Conservation (phyloP, 2,329 filamentous ascomycete species). For the Alternaria novae-zelandiae region DNA sequence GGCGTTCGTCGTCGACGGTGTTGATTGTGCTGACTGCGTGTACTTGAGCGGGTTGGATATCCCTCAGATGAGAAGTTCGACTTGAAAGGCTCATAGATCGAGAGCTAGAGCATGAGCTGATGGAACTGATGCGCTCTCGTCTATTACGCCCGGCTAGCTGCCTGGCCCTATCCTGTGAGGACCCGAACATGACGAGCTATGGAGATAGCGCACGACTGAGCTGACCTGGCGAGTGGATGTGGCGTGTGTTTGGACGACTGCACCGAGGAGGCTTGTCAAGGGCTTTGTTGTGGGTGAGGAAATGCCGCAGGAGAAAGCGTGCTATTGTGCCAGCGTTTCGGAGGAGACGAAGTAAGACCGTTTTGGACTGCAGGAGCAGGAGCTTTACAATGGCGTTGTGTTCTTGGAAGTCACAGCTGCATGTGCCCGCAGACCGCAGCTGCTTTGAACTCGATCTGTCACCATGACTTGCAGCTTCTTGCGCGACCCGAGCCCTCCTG, state of each 20-base stretch:
- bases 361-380: neutral
- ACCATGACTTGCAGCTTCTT: neutral
- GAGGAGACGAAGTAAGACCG: neutral
- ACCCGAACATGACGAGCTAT: conserved; percentile 38
- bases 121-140: conserved; percentile 33
- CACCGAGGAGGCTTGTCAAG: conserved; percentile 1
- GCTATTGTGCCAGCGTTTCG: neutral
- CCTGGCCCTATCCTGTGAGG: conserved; percentile 43
- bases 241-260: neutral
- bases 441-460: neutral
- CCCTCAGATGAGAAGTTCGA: conserved; percentile 11
- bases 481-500: neutral
- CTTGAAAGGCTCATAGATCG: conserved; percentile 23
- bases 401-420: neutral
- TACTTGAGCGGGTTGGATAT: neutral
- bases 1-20: neutral
- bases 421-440: neutral
- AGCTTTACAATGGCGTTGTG: neutral
- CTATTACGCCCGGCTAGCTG: conserved; percentile 43
- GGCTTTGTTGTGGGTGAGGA: conserved; percentile 7
- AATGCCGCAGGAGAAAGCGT: neutral
- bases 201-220: conserved; percentile 4
- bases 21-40: neutral
- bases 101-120: conserved; percentile 21
- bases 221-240: conserved; percentile 5